A percentile compares a stretch with the other conserved stretches of the same genome.
Conservation (phyloP, 1,284 basidiomycete species). For the Ganoderma leucocontextum region DNA sequence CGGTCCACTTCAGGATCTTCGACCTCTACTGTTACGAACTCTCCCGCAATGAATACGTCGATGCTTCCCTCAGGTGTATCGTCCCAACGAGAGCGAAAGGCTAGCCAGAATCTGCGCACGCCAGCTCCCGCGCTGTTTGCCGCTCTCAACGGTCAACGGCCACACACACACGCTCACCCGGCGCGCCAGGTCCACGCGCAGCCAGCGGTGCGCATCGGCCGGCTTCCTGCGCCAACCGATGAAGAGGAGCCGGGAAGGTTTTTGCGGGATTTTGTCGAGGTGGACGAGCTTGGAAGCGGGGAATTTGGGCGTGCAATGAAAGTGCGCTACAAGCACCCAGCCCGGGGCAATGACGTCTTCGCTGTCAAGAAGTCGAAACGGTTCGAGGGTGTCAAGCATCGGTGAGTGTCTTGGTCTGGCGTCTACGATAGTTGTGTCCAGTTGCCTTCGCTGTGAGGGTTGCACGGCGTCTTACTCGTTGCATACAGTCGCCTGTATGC, state of each 20-base stretch:
- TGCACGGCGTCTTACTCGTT: constrained; percentile 11
- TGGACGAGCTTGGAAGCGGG: constrained; percentile 89
- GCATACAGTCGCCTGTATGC: constrained; percentile 4
- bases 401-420: constrained; percentile 59
- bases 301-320: constrained; percentile 97
- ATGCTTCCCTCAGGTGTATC: constrained; percentile 28
- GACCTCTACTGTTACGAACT: constrained; percentile 47
- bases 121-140: constrained; percentile 26
- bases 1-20: constrained; percentile 61
- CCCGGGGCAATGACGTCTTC: constrained; percentile 58
- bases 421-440: neutral
- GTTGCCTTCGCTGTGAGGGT: neutral
- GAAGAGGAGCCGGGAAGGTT: constrained; percentile 70
- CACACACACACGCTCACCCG: constrained; percentile 38
- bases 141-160: constrained; percentile 25
- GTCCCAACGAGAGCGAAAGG: constrained; percentile 26
- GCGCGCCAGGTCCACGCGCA: constrained; percentile 32
- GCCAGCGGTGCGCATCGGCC: constrained; percentile 28
- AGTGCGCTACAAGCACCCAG: constrained; percentile 73
- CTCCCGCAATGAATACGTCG: constrained; percentile 37
- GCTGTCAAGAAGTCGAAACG: constrained; percentile 97
- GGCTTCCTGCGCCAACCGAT: constrained; percentile 35
- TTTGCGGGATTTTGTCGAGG: constrained; percentile 80
- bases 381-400: constrained; percentile 91
- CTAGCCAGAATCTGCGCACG: constrained; percentile 32